These are phyloP conservation scores for Melastoma candidum DNA, from an alignment of 441 rosid genomes.

Conservation along the genomic window DNA sequence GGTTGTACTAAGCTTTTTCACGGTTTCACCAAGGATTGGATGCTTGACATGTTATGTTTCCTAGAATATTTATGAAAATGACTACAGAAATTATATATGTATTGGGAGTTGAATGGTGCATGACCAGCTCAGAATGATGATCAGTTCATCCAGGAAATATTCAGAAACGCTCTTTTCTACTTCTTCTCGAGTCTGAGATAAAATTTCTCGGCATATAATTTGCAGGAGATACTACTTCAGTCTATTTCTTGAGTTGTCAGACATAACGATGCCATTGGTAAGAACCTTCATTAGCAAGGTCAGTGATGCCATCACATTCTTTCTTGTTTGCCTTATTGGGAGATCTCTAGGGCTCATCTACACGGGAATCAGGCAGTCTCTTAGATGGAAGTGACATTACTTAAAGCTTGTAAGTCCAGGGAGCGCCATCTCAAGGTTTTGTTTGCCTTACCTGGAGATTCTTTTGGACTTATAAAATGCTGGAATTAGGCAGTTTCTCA, in stretches of 20 bases:
- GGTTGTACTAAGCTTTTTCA: too few relatives aligned
- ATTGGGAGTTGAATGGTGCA: too few relatives aligned
- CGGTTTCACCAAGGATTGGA: too few relatives aligned
- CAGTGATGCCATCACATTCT: constrained; percentile 74
- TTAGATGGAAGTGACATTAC: constrained; percentile 59
- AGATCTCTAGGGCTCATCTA: constrained; percentile 82
- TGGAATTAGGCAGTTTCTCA: too few relatives aligned
- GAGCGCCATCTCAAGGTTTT: too few relatives aligned
- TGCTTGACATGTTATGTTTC: too few relatives aligned
- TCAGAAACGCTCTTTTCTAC: neutral
- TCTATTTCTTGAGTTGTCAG: constrained; percentile 75
- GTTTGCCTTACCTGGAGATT: too few relatives aligned
- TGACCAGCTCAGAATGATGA: too few relatives aligned
- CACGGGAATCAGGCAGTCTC: constrained; percentile 86
- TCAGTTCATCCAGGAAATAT: neutral
- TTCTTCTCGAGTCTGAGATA: neutral
- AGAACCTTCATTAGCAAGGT: constrained; percentile 58
- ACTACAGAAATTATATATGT: too few relatives aligned
- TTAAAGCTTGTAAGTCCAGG: too few relatives aligned
- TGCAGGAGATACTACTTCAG: constrained; percentile 90
- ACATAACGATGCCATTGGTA: constrained; percentile 68
- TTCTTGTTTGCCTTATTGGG: constrained; percentile 76
- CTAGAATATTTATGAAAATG: too few relatives aligned
- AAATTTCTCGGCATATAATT: constrained; percentile 7
- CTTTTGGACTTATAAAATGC: too few relatives aligned